These are phyloP conservation scores for Leccinum variicolor DNA, from an alignment of 768 basidiomycete species.

Conservation along the genomic window DNA sequence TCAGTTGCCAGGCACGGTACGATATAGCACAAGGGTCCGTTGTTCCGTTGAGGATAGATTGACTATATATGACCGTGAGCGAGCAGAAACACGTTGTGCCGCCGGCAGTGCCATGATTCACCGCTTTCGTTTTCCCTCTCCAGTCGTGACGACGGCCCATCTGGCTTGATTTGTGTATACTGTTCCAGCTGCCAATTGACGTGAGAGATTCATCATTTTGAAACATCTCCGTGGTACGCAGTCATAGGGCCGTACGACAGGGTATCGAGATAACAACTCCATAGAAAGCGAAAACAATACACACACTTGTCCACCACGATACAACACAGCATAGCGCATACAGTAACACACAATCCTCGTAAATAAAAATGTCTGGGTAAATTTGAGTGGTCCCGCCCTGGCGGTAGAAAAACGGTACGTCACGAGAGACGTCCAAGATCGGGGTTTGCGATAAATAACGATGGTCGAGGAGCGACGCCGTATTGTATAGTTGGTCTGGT, in stretches of 20 bases:
- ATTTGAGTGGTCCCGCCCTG: neutral
- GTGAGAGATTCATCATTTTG: neutral
- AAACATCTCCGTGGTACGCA: neutral
- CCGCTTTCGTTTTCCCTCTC: neutral
- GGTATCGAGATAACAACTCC: slow-evolving; percentile 8
- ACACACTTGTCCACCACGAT: neutral
- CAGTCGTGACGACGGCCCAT: neutral
- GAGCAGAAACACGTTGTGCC: neutral
- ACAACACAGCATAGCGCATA: slow-evolving; percentile 7
- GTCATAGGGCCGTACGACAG: neutral
- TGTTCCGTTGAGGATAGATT: neutral
- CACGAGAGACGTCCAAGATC: slow-evolving; percentile 17
- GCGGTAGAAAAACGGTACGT: neutral
- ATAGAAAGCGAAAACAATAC: slow-evolving; percentile 3
- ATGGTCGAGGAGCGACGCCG: slow-evolving; percentile 59
- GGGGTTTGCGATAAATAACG: slow-evolving; percentile 75
- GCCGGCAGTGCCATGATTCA: slow-evolving; percentile 2
- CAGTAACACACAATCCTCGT: neutral
- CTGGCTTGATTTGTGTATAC: slow-evolving; percentile 1
- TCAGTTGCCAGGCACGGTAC: slow-evolving; percentile 18
- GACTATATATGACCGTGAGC: neutral
- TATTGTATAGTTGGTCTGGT: slow-evolving; percentile 48
- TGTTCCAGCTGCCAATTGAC: neutral
- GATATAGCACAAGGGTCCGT: neutral
- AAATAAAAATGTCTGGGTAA: neutral